Evolutionary conservation across 1,284 basidiomycete species (phyloP), one percentile per base, ranked within the genome.

Genomic region (Austroboletus novae-zelandiae): DNA sequence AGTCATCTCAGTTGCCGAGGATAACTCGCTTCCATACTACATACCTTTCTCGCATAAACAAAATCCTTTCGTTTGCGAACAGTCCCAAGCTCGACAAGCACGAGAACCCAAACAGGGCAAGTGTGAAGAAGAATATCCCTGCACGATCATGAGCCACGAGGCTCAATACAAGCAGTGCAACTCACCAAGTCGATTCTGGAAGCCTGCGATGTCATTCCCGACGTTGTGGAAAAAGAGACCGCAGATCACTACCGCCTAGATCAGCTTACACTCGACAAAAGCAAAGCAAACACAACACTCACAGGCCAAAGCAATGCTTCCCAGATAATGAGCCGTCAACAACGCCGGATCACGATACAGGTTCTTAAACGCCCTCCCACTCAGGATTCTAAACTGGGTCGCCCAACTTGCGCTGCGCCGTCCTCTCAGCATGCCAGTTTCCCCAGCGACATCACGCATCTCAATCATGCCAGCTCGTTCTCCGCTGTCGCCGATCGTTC

Each of bases 311-410:
- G 78, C 77, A 58, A 98, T 81, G 1, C 94, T 86, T 14, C 92
- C 86, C 27, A 85, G 65, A 71, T 98, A 99, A 71, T 99, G 96
- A 4, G 94, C 86, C 10, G 85, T 79, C 76, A 99, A 80, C 48
- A 98, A 71, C 51, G 94, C 87, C 0, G 96, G 95, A 65, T 99
- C 94, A 34, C 96, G 83, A 67, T 95, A 94, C 52, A 98, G 71
- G 66, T 98, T 98, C 81, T 98, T 98, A 78, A 98, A 99, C n/a
- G 95, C 94, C 51, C 96, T 72, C 20, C 94, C 94, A 61, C 91
- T 95, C 59, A 99, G 70, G 54, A 98, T 94, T 64, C 80, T 81
- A 67, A 99, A 97, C 72, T 99, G 96, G 18, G 89, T 94, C 51
- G 78, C 78, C 78, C 87, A 93, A 54, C 80, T 86, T 4, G 94